Percentiles rank a stretch among this genome's conserved stretches.
Conservation (phyloP, 2,329 filamentous ascomycete species). For the Hypoxylon sp. region DNA sequence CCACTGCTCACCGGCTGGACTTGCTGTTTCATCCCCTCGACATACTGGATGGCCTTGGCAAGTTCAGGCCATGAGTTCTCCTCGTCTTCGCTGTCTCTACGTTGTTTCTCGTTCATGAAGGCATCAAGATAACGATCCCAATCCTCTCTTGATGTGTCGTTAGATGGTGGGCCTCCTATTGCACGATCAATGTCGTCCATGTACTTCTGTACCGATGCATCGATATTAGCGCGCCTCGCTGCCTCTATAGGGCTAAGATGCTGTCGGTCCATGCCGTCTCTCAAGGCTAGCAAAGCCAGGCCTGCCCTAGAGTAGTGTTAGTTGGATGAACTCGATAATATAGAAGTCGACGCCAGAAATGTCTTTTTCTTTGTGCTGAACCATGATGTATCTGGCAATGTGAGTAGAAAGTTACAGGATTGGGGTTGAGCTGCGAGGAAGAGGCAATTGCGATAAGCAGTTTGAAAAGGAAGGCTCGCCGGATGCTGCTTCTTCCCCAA, state of each 20-base stretch:
- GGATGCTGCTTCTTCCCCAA: conserved; percentile 4
- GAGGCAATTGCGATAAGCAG: neutral
- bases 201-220: conserved; percentile 14
- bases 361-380: neutral
- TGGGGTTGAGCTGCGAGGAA: neutral
- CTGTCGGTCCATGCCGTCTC: conserved; percentile 4
- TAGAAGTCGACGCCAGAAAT: neutral
- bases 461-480: conserved; percentile 4
- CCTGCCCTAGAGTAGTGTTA: conserved; percentile 1
- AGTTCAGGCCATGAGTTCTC: conserved; percentile 38
- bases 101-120: conserved; percentile 21
- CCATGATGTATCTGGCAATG: no score
- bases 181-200: conserved; percentile 13
- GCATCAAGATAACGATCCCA: conserved; percentile 16
- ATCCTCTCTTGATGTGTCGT: conserved; percentile 22
- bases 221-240: neutral
- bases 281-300: neutral
- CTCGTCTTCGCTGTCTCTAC: conserved; percentile 17
- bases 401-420: neutral
- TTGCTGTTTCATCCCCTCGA: conserved; percentile 35
- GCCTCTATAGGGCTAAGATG: neutral
- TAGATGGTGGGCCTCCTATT: conserved; percentile 14
- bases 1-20: conserved; percentile 6
- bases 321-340: neutral
- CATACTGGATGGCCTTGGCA: conserved; percentile 18